Conservation (phyloP, 148 eudicot species). For the Amaranthus hypochondriacus region DNA sequence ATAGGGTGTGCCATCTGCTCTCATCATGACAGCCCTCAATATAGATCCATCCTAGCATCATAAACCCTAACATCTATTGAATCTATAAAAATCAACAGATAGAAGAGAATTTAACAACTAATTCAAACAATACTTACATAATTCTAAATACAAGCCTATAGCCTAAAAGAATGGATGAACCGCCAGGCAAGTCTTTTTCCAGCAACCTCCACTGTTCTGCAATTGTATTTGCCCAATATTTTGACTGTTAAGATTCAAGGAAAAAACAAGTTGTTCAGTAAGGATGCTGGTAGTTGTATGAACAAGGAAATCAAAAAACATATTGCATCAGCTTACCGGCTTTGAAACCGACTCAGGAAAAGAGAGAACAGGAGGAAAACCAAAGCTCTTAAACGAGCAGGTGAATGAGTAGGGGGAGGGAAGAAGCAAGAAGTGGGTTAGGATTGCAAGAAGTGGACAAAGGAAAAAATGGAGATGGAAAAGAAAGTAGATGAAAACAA, state of each 20-base stretch:
- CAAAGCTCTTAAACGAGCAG: too few relatives aligned
- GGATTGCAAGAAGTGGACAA: too few relatives aligned
- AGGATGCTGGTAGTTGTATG: background rate
- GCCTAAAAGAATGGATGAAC: conserved; percentile 7
- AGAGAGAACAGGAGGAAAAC: too few relatives aligned
- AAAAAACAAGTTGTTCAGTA: conserved; percentile 12
- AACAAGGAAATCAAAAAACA: conserved; percentile 6
- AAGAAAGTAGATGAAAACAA: too few relatives aligned
- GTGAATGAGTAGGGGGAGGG: too few relatives aligned
- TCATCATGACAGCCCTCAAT: conserved; percentile 74
- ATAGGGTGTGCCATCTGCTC: conserved; percentile 90
- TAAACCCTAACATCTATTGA: conserved; percentile 68
- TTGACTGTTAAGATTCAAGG: conserved; percentile 43
- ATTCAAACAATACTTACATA: background rate
- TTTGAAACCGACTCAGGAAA: background rate
- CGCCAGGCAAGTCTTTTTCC: conserved; percentile 80
- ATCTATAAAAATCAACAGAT: conserved; percentile 36
- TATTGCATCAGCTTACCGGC: conserved; percentile 38
- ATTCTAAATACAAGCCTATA: conserved; percentile 7
- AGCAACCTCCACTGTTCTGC: conserved; percentile 87
- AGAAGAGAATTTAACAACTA: background rate
- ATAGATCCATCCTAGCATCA: conserved; percentile 78
- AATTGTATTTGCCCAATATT: conserved; percentile 64
- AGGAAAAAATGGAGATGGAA: too few relatives aligned
- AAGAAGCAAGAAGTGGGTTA: too few relatives aligned